Evolutionary conservation across 2,329 filamentous ascomycete genomes (phyloP).

Genomic region (Diaporthe aspalathi): DNA sequence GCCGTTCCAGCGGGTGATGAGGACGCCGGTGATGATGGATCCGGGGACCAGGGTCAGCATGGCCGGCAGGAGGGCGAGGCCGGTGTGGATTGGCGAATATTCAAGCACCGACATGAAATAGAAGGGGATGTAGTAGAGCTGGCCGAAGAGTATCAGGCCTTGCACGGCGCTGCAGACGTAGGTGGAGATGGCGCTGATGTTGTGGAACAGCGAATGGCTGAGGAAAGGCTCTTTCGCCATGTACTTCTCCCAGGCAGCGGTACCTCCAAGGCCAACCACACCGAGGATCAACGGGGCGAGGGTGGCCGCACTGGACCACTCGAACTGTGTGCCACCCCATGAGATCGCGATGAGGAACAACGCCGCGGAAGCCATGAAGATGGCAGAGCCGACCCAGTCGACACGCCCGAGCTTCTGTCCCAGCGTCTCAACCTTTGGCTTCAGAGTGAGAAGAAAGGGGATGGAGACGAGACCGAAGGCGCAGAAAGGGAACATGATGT

Average conservation of each 20-base stretch:
- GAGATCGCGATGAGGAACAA: conserved; percentile 60
- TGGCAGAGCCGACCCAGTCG: conserved; percentile 58
- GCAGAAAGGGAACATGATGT: conserved; percentile 59
- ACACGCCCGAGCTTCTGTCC: conserved; percentile 51
- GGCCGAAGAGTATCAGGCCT: conserved; percentile 50
- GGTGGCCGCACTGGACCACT: conserved; percentile 55
- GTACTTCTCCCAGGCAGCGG: conserved; percentile 52
- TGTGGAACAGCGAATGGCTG: conserved; percentile 46
- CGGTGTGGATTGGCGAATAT: conserved; percentile 48
- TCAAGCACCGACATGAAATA: conserved; percentile 52
- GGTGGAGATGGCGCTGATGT: conserved; percentile 45
- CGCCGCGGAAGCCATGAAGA: conserved; percentile 57
- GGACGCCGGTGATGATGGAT: conserved; percentile 48
- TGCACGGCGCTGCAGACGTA: conserved; percentile 49
- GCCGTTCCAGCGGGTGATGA: conserved; percentile 48
- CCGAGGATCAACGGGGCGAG: conserved; percentile 59
- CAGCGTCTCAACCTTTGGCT: conserved; percentile 48
- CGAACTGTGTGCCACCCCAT: conserved; percentile 57
- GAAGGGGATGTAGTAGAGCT: conserved; percentile 51
- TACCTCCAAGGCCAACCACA: conserved; percentile 50
- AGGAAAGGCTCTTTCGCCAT: conserved; percentile 49
- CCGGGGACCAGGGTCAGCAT: conserved; percentile 47
- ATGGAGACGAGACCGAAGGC: conserved; percentile 53
- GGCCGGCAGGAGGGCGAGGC: conserved; percentile 50
- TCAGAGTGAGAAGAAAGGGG: conserved; percentile 56